These are phyloP conservation scores for Phytophthora sojae DNA, from an alignment of 352 stramenopile species.

Conservation along the genomic window DNA sequence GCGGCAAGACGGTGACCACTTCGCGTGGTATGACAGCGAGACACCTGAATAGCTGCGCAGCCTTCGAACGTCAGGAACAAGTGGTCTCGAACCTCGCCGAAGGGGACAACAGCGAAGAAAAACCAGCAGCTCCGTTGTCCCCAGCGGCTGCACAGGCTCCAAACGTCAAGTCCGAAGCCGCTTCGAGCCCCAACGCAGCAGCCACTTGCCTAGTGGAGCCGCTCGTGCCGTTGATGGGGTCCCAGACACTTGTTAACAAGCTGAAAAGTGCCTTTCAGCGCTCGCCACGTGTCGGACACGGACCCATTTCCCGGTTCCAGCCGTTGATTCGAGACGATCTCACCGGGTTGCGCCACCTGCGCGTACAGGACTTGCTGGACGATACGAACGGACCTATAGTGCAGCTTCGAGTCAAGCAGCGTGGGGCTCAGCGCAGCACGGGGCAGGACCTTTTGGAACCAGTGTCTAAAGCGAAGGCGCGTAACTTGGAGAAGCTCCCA, in stretches of 20 bases:
- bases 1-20: slow-evolving; percentile 15
- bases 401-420: slow-evolving; percentile 13
- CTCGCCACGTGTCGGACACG: slow-evolving; percentile 27
- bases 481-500: slow-evolving; percentile 22
- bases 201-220: neutral
- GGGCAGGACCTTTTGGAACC: slow-evolving; percentile 18
- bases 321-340: slow-evolving; percentile 38
- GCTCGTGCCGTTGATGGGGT: slow-evolving; percentile 44
- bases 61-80: neutral
- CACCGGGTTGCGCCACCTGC: slow-evolving; percentile 36
- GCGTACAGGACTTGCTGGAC: slow-evolving; percentile 36
- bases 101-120: slow-evolving; percentile 3
- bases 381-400: slow-evolving; percentile 19
- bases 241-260: slow-evolving; percentile 20
- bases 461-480: slow-evolving; percentile 20
- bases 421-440: slow-evolving; percentile 10
- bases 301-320: slow-evolving; percentile 40
- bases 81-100: neutral
- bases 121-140: neutral
- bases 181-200: neutral
- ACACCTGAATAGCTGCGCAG: slow-evolving; percentile 23
- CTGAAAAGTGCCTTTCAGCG: slow-evolving; percentile 39
- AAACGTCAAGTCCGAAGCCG: slow-evolving; percentile 9
- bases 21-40: slow-evolving; percentile 11
- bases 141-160: neutral